Base-by-base conservation (phyloP, 768 basidiomycete species). In the Mycena venus region DNA sequence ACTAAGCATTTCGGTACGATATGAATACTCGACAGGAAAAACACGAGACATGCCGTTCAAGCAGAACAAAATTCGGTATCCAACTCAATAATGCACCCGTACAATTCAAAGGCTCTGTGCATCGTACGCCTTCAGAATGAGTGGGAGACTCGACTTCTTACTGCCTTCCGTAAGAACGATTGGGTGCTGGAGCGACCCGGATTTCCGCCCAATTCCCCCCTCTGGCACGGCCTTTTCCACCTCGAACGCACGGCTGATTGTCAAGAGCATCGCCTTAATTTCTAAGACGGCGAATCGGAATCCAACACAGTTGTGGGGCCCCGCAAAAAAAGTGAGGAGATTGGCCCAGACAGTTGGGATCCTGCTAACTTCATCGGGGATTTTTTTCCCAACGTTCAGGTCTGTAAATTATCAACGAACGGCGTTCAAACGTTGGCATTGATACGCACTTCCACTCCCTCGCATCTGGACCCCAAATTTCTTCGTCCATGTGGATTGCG, bases 281-380 rank as follows among this genome's bases (percentile, higher is more conserved):
- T 92, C 91, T 17, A 88, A 83, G 21, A 93, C 79, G n/a, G 93
- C 86, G 78, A 94, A 93, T 3, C 90, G 88, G 78, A 89, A 93
- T 0, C 92, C 92, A 34, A 94, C 93, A 73, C 93, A 94, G 0
- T 90, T 87, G 23, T 88, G 87, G 21, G 92, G 90, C 3, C 72
- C 93, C 29, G 91, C 91, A 3, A 92, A 76, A 86, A 94, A 94
- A 0, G 90, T 87, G 36, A 93, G 76, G 74, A 90, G 78, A 76
- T 92, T 88, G 10, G 89, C 86, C 88, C 89, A 92, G 0, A 93
- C 85, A 8, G 92, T 90, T 6, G 93, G 93, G 25, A 93, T 82
- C 0, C 79, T 69, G 4, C 79, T 78, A 1, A 84, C 87, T 1
- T 83, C 83, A 23, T 88, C 86, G 0, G 92, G 91, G 11, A 85